phyloP scores from a whole-genome alignment of 2,329 filamentous ascomycete species.

The Alternaria sp. region DNA sequence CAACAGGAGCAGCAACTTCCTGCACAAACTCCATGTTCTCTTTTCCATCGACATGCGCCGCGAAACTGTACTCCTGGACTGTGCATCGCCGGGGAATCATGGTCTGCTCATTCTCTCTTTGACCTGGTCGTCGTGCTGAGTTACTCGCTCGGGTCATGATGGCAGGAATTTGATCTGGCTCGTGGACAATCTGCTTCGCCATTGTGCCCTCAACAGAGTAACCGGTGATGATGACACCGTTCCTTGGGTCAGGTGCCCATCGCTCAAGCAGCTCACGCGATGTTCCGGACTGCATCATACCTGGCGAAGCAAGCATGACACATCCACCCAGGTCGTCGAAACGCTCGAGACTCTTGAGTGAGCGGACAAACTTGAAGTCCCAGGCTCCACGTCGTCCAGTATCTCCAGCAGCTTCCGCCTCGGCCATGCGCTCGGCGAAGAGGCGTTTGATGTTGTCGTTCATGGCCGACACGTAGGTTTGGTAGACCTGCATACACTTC shows the following conservation, averaged over 20 bases:
- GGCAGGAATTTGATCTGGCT: constrained; percentile 92
- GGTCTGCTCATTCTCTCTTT: constrained; percentile 78
- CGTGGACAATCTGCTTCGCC: constrained; percentile 94
- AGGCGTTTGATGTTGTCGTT: constrained; percentile 98
- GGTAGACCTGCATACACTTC: constrained; percentile 98
- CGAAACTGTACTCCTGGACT: constrained; percentile 93
- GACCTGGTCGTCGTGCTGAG: constrained; percentile 67
- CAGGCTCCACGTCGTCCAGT: constrained; percentile 82
- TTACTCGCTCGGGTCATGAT: constrained; percentile 72
- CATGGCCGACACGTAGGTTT: constrained; percentile 98
- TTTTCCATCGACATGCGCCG: constrained; percentile 93
- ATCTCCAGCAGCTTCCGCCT: constrained; percentile 82
- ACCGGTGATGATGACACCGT: constrained; percentile 97
- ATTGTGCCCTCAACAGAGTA: constrained; percentile 99
- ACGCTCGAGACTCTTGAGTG: constrained; percentile 88
- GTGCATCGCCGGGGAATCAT: constrained; percentile 94
- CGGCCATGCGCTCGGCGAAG: constrained; percentile 91
- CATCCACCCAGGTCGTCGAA: constrained; percentile 96
- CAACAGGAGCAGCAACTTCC: constrained; percentile 88
- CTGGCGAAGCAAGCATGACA: constrained; percentile 95
- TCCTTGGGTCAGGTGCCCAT: constrained; percentile 95
- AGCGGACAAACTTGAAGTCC: constrained; percentile 95
- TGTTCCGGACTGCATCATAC: constrained; percentile 98
- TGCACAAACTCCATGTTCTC: constrained; percentile 98
- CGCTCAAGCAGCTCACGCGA: constrained; percentile 90